A percentile compares a stretch with the other conserved stretches of the same genome.
phyloP scores from a whole-genome alignment of 179 eudicot species.

The Silene coronaria region DNA sequence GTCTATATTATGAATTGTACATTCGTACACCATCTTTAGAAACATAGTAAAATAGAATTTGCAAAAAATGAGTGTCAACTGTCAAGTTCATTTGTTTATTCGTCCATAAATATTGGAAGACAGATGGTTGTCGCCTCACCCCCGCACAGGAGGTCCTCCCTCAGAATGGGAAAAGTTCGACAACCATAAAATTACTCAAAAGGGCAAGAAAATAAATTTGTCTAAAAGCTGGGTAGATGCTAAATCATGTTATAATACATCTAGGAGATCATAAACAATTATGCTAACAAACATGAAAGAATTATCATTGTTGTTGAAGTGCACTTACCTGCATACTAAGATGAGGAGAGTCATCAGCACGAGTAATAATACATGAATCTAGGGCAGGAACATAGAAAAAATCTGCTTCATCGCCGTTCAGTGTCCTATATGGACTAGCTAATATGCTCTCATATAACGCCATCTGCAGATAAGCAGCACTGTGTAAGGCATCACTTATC shows the following conservation, averaged over 20 bases:
- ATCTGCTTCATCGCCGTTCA: slow-evolving; percentile 93
- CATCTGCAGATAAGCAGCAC: slow-evolving; percentile 47
- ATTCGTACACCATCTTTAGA: no score
- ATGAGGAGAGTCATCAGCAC: slow-evolving; percentile 94
- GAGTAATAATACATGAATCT: slow-evolving; percentile 82
- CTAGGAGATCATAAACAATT: neutral
- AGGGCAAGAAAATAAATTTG: neutral
- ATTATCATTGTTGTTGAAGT: neutral
- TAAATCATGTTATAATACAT: neutral
- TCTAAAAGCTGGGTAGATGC: neutral
- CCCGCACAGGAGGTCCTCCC: neutral
- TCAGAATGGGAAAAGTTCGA: neutral
- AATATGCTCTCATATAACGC: slow-evolving; percentile 81
- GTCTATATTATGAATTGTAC: neutral
- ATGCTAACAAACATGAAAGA: slow-evolving; percentile 10
- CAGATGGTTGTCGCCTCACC: neutral
- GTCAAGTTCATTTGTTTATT: slow-evolving; percentile 6
- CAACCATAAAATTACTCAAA: neutral
- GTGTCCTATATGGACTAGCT: slow-evolving; percentile 80
- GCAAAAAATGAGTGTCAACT: slow-evolving; percentile 3
- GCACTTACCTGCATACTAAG: slow-evolving; percentile 54
- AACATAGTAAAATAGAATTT: neutral
- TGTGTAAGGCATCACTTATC: slow-evolving; percentile 11
- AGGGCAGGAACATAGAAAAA: slow-evolving; percentile 90
- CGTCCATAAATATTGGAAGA: slow-evolving; percentile 1